Conservation (phyloP, 2,329 filamentous ascomycete genomes). For the Ophiostoma ips region DNA sequence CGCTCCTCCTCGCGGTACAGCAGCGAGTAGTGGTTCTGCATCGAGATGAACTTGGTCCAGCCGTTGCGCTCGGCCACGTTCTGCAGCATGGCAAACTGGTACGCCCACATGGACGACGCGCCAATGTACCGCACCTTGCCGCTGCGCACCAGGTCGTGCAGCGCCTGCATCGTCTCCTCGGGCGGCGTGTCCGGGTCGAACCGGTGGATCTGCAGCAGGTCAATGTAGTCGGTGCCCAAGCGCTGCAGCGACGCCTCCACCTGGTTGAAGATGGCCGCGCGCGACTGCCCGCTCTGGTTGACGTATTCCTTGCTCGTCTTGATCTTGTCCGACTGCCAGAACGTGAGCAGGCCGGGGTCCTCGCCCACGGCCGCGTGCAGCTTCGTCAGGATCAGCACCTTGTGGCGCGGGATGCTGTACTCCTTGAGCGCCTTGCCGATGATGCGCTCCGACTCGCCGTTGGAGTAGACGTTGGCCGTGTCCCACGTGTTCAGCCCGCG, state of each 20-base stretch:
- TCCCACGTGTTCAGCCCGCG: slow-evolving; percentile 44
- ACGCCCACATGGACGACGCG: slow-evolving; percentile 28
- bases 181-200: slow-evolving; percentile 32
- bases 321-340: slow-evolving; percentile 5
- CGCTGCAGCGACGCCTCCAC: slow-evolving; percentile 44
- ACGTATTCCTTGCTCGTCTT: slow-evolving; percentile 18
- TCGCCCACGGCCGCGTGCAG: slow-evolving; percentile 36
- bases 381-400: slow-evolving; percentile 45
- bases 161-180: slow-evolving; percentile 43
- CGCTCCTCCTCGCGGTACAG: slow-evolving; percentile 42
- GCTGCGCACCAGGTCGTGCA: slow-evolving; percentile 39
- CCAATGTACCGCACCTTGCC: slow-evolving; percentile 38
- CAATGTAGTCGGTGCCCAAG: slow-evolving; percentile 37
- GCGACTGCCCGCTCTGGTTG: slow-evolving; percentile 31
- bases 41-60: slow-evolving; percentile 40
- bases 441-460: slow-evolving; percentile 38
- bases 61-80: slow-evolving; percentile 34
- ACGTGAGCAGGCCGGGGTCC: slow-evolving; percentile 20
- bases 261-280: slow-evolving; percentile 50
- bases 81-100: slow-evolving; percentile 33
- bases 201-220: slow-evolving; percentile 46
- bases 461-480: slow-evolving; percentile 41
- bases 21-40: slow-evolving; percentile 40
- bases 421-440: slow-evolving; percentile 44
- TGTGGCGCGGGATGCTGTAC: slow-evolving; percentile 40